Evolutionary conservation across 768 basidiomycete species (phyloP), one percentile per base, ranked within the genome.

Genomic region (Lentinula edodes): DNA sequence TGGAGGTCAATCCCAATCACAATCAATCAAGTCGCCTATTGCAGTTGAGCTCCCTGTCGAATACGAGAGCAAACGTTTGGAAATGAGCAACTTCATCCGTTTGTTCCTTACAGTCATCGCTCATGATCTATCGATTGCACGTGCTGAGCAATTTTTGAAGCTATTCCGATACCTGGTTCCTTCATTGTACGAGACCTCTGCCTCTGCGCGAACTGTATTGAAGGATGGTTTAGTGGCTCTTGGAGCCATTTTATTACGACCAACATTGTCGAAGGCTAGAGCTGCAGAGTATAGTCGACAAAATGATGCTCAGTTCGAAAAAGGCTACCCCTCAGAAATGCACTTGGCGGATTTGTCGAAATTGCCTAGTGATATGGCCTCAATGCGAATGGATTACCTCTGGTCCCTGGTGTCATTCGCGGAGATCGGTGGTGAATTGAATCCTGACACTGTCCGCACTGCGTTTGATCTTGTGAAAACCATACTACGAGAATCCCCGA

Each of bases 51-150:
- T 85, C 53, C 84, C 83, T 3, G 83, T 86, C 35, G 80, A 87
- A 70, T 86, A 85, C 63, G 86, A 87, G 68, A 75, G 79, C 18
- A 78, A 77, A 62, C 73, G 77, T 3, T 77, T 93, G 13, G 76
- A 76, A 18, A 75, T 88, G 66, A 87, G 88, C 62, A 78, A 91
- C 67, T 77, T 91, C 28, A 83, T 90, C 34, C 82, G 85, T 15
- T 77, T 93, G 7, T 85, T 91, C 68, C 77, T 91, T 35, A 92
- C 90, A 1, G 86, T 93, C 62, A 89, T 93, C 58, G 90, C 89
- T 6, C 87, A 91, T 64, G 86, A 91, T 69, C 79, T 86, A 15
- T 77, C 80, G 5, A 85, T 85, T 52, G 71, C 82, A 23, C 84
- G 90, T 20, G 86, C 90, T 2, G 83, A 90, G 64, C 79, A 86